Base-by-base conservation (phyloP, 176 grass and related monocot genomes). In the Bothriochloa decipiens region DNA sequence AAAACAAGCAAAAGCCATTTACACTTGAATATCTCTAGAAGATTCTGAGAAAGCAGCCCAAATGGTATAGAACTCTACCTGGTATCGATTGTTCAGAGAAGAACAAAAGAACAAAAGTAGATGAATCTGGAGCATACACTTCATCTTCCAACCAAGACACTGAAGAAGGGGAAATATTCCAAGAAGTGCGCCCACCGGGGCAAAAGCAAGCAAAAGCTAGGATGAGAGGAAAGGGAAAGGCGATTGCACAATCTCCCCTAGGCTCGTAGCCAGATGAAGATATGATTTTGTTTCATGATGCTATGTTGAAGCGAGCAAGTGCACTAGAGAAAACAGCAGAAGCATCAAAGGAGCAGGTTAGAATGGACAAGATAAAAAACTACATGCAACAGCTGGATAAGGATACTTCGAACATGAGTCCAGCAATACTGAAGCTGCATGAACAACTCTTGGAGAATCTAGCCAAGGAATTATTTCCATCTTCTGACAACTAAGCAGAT, bases 81-180 rank as follows among this genome's bases (percentile, higher is more conserved):
- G 3, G 1, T 4, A 70, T 11, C 8, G 35, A 70, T 11, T 18
- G 8, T 70, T 36, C 16, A 70, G 7, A 70, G 7, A 39, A 70
- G 42, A 43, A 43, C 11, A 43, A 43, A 12, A 43, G 42, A 7
- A 43, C 42, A 43, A 43, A 43, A 43, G 20, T 70, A 11, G 20
- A 39, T 20, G 7, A 39, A 4, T 39, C 33, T 37, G 17, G 35
- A 22, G 35, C 67, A 69, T 39, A 43, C 17, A 43, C 68, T 42
- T 43, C 39, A 40, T 42, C 68, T 71, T 70, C 68, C 8, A 71
- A n/a, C n/a, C n/a, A n/a, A n/a, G n/a, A n/a, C n/a, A n/a, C n/a
- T n/a, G n/a, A n/a, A n/a, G n/a, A n/a, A n/a, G n/a, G n/a, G 11
- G 43, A 46, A 11, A 46, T 11, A 46, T 46, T 46, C 39, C 43